phyloP scores from a whole-genome alignment of 306 rosid species.

The Potentilla sterilis region DNA sequence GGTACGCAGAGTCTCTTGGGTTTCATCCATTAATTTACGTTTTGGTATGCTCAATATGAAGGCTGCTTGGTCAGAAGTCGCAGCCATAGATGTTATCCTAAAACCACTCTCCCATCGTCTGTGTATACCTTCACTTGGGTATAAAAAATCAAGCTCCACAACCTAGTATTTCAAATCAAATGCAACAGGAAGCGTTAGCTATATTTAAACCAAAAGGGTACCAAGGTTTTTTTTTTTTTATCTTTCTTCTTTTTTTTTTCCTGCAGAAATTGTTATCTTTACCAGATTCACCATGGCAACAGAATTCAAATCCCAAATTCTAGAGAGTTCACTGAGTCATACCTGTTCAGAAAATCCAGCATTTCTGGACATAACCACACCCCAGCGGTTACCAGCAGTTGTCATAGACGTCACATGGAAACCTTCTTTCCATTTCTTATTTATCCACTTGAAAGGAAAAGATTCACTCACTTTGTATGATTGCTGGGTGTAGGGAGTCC shows the following conservation, averaged over 20 bases:
- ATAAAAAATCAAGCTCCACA: constrained; percentile 89
- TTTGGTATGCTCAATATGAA: constrained; percentile 88
- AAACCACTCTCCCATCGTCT: constrained; percentile 86
- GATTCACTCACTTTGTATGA: constrained; percentile 92
- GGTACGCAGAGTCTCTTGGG: constrained; percentile 89
- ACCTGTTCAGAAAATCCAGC: constrained; percentile 96
- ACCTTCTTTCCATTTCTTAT: constrained; percentile 97
- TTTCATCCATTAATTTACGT: constrained; percentile 80
- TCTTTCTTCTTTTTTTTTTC: neutral
- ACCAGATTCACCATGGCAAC: neutral
- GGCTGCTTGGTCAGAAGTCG: constrained; percentile 91
- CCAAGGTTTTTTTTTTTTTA: neutral
- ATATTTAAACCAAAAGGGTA: neutral
- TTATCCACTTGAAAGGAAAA: constrained; percentile 91
- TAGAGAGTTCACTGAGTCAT: neutral
- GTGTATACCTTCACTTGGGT: constrained; percentile 95
- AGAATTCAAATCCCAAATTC: neutral
- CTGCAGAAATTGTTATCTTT: neutral
- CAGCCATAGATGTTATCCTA: constrained; percentile 93
- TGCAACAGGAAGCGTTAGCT: neutral
- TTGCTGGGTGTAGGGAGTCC: constrained; percentile 87
- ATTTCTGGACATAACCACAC: constrained; percentile 93
- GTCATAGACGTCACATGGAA: constrained; percentile 96
- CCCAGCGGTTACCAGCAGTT: constrained; percentile 95
- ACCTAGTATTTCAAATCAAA: constrained; percentile 42